These are phyloP conservation scores for Colletotrichum orchidophilum DNA, from an alignment of 2,329 filamentous ascomycete genomes.

Conservation along the genomic window DNA sequence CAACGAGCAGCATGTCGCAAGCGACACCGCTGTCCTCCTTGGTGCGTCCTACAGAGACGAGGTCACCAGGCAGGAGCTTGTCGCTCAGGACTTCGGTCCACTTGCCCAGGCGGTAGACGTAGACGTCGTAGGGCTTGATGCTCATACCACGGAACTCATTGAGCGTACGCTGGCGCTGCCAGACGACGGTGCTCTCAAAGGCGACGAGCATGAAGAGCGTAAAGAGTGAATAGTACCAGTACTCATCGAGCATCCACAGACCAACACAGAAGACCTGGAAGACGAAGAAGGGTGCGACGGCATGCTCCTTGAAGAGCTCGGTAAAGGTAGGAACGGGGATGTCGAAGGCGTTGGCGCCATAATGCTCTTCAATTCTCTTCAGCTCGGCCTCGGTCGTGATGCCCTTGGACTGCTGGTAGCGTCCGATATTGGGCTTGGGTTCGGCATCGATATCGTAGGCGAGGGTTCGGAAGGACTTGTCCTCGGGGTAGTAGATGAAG, in stretches of 20 bases:
- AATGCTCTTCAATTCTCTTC: constrained; percentile 85
- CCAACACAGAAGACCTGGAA: constrained; percentile 99
- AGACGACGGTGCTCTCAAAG: constrained; percentile 98
- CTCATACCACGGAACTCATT: constrained; percentile 99
- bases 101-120: constrained; percentile 85
- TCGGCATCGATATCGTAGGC: constrained; percentile 85
- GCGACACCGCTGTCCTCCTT: constrained; percentile 98
- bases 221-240: constrained; percentile 99
- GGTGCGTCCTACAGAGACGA: constrained; percentile 90
- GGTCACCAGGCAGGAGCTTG: constrained; percentile 89
- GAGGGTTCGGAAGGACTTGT: constrained; percentile 81
- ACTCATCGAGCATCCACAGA: constrained; percentile 98
- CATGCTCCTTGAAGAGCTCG: constrained; percentile 97
- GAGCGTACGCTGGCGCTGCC: constrained; percentile 95
- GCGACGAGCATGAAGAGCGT: constrained; percentile 98
- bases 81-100: constrained; percentile 93
- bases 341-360: constrained; percentile 95
- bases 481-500: constrained; percentile 82
- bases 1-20: constrained; percentile 95
- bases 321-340: constrained; percentile 96
- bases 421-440: constrained; percentile 80
- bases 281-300: constrained; percentile 98
- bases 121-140: constrained; percentile 97
- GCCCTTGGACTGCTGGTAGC: constrained; percentile 84
- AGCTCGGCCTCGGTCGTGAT: constrained; percentile 80